Evolutionary conservation across 441 rosid species (phyloP).

Genomic region (Erysimum cheiri): DNA sequence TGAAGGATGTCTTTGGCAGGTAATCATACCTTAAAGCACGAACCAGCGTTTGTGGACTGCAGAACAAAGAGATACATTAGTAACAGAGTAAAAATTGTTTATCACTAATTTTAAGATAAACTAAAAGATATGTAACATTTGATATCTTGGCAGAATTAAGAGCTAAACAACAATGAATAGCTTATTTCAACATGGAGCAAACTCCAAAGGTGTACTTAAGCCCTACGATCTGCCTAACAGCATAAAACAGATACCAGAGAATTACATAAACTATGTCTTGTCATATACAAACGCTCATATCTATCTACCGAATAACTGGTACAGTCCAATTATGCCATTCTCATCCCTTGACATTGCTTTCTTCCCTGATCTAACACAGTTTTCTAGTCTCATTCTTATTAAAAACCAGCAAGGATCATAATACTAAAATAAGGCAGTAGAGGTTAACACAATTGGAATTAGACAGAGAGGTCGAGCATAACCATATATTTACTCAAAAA

Average conservation of each 20-base stretch:
- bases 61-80: conserved; percentile 42
- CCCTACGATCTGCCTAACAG: conserved; percentile 17
- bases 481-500: conserved; percentile 20
- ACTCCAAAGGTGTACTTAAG: conserved; percentile 10
- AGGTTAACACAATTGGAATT: background rate
- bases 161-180: conserved; percentile 17
- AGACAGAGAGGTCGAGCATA: conserved; percentile 19
- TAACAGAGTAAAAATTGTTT: conserved; percentile 18
- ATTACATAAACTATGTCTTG: background rate
- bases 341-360: conserved; percentile 23
- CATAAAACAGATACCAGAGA: background rate
- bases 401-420: conserved; percentile 14
- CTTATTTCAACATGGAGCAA: conserved; percentile 21
- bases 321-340: conserved; percentile 9
- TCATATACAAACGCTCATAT: conserved; percentile 13
- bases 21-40: conserved; percentile 91
- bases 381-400: conserved; percentile 18
- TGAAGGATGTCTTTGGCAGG: background rate
- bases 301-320: conserved; percentile 6
- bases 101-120: conserved; percentile 14
- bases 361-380: conserved; percentile 7
- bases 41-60: conserved; percentile 99
- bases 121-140: conserved; percentile 20
- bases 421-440: conserved; percentile 21
- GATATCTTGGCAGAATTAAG: conserved; percentile 13